Evolutionary conservation across 2,329 filamentous ascomycete genomes (phyloP).

Genomic region (Beauveria sp.): DNA sequence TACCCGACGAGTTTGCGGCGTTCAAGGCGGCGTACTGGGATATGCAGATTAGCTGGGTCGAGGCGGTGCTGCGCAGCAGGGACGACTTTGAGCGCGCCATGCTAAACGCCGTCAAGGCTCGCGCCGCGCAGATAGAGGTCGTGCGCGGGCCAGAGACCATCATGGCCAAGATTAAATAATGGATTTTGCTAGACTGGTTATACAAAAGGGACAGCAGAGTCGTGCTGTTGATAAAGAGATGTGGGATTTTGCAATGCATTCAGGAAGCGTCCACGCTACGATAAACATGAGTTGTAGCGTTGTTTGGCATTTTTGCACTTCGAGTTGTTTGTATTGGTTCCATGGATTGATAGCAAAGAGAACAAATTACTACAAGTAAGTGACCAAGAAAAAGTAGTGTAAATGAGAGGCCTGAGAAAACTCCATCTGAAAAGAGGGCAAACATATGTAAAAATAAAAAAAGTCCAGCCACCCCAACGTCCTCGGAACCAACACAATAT

Average conservation of each 20-base stretch:
- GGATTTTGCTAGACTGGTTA: background rate
- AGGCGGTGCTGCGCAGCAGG: slow-evolving; percentile 74
- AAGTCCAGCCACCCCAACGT: background rate
- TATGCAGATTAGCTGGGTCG: slow-evolving; percentile 89
- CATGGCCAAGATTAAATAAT: slow-evolving; percentile 65
- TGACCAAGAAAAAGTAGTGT: background rate
- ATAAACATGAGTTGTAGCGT: too few relatives aligned
- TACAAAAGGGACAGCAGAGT: background rate
- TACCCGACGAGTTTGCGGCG: slow-evolving; percentile 70
- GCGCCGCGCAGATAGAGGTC: slow-evolving; percentile 78
- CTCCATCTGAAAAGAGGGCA: slow-evolving; percentile 3
- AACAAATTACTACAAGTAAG: background rate
- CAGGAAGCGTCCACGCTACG: background rate
- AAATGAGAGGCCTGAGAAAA: slow-evolving; percentile 3
- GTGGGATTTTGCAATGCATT: background rate
- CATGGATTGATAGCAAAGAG: background rate
- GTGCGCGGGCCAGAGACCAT: slow-evolving; percentile 82
- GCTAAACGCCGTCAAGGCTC: slow-evolving; percentile 79
- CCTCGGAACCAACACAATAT: background rate
- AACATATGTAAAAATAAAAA: background rate
- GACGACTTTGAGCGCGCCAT: slow-evolving; percentile 93
- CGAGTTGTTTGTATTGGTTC: background rate
- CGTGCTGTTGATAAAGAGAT: background rate
- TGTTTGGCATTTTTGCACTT: background rate
- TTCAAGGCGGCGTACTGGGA: slow-evolving; percentile 93